phyloP scores from a whole-genome alignment of 2,329 filamentous ascomycete genomes.

The Fusarium sp. region DNA sequence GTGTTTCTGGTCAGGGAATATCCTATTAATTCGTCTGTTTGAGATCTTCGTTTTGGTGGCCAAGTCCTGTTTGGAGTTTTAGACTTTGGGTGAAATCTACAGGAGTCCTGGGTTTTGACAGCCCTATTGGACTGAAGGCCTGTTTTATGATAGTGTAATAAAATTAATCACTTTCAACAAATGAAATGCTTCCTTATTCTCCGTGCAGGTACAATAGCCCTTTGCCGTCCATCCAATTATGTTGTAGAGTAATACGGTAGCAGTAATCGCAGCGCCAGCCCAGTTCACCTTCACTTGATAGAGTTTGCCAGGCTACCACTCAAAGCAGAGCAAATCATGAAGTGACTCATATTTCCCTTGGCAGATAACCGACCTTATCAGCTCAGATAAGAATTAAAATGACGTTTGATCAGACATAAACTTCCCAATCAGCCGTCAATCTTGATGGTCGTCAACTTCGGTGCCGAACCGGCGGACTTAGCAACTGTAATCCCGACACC shows the following conservation, averaged over 20 bases:
- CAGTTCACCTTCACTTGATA: neutral
- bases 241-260: neutral
- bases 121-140: neutral
- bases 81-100: neutral
- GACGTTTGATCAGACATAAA: neutral
- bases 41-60: neutral
- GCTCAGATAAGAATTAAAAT: neutral
- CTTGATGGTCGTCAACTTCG: neutral
- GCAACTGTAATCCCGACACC: neutral
- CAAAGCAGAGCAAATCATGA: too few species aligned
- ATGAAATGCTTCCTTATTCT: neutral
- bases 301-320: neutral
- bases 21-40: neutral
- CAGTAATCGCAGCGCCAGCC: neutral
- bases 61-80: neutral
- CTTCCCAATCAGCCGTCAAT: neutral
- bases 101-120: neutral
- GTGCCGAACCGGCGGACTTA: neutral
- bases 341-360: too few species aligned
- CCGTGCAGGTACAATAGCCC: neutral
- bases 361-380: neutral
- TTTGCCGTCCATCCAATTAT: neutral
- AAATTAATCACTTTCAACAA: neutral
- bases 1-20: neutral
- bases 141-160: neutral